Evolutionary conservation across 2,329 filamentous ascomycete genomes (phyloP), one percentile per base, ranked within the genome.

Genomic region (Elsinoe fawcettii): DNA sequence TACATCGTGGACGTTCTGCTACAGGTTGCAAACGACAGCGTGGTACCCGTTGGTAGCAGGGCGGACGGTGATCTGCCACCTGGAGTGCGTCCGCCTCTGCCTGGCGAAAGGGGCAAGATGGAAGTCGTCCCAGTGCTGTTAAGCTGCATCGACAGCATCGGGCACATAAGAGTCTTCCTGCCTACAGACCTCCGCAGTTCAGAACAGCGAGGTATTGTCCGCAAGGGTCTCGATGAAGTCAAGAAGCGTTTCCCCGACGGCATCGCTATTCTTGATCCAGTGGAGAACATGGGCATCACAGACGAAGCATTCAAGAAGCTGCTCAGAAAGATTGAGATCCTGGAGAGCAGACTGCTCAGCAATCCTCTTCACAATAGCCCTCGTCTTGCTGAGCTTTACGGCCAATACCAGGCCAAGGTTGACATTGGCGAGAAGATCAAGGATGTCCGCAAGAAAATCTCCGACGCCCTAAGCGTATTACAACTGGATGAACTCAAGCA

Each of bases 401-500:
- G 91, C 41, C 87, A 90, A 69, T 97, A 96, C 69, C 82, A 85
- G 16, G 78, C 78, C 61, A 99, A 99, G 78, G 81, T 93, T 22
- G 81, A 83, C 53, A 71, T 95, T 11, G 77, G 76, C 14, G 84
- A 87, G 9, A 84, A 90, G 73, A 92, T 96, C 74, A 96, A 95
- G 75, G 82, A 82, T 18, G 84, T 87, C 65, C 95, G 95, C 76
- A 95, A 90, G 74, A 81, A 88, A 59, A 96, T 99, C 61, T 77
- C 82, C 20, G 86, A 87, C 63, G 91, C 90, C 0, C 83, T 95
- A 69, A 90, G 87, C 60, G 87, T 97, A 59, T 86, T 93, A 59
- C 92, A 99, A 71, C 80, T 97, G 61, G 93, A 99, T 65, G 93
- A 99, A 73, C 81, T 99, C 60, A 97, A 97, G 76, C 90, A 88